A percentile compares a stretch with the other conserved stretches of the same genome.
These are phyloP conservation scores for Pichia sp. DNA, from an alignment of 1,139 yeast genomes.

Conservation along the genomic window DNA sequence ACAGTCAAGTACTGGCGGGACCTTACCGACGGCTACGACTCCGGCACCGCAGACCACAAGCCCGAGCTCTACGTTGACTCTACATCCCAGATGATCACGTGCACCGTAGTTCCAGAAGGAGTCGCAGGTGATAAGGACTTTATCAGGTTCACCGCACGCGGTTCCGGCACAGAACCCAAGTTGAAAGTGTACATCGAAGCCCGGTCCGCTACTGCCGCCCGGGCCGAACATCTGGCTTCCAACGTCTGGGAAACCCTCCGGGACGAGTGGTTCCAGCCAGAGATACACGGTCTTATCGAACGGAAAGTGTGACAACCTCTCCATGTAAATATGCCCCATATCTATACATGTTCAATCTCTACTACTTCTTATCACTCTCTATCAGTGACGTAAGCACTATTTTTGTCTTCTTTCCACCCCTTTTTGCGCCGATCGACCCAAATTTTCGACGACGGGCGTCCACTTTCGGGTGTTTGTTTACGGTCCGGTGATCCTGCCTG, in stretches of 20 bases:
- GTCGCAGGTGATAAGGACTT: slow-evolving; percentile 26
- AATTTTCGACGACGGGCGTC: not conserved
- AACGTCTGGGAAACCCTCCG: slow-evolving; percentile 65
- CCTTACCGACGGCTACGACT: slow-evolving; percentile 76
- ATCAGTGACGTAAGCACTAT: not conserved
- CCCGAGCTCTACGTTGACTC: slow-evolving; percentile 72
- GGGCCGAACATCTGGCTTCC: slow-evolving; percentile 51
- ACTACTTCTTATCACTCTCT: too few relatives aligned
- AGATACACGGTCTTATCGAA: slow-evolving; percentile 37
- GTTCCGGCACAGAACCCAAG: slow-evolving; percentile 97
- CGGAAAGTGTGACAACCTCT: slow-evolving; percentile 25
- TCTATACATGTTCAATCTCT: too few relatives aligned
- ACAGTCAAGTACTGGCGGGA: slow-evolving; percentile 70
- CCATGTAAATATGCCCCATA: not conserved
- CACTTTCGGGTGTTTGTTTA: not conserved
- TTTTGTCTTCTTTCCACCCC: too few relatives aligned
- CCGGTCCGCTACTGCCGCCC: slow-evolving; percentile 39
- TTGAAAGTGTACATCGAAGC: slow-evolving; percentile 90
- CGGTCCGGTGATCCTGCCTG: not conserved
- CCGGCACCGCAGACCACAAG: slow-evolving; percentile 50
- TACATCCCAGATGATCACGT: slow-evolving; percentile 83
- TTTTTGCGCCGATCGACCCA: not conserved
- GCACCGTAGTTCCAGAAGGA: slow-evolving; percentile 36
- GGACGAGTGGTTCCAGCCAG: slow-evolving; percentile 59
- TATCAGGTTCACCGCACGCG: slow-evolving; percentile 80